Percentiles rank a stretch among this genome's conserved stretches.
Evolutionary conservation across 495 filamentous ascomycete species (phyloP).

Genomic region (Penicillium desertorum): DNA sequence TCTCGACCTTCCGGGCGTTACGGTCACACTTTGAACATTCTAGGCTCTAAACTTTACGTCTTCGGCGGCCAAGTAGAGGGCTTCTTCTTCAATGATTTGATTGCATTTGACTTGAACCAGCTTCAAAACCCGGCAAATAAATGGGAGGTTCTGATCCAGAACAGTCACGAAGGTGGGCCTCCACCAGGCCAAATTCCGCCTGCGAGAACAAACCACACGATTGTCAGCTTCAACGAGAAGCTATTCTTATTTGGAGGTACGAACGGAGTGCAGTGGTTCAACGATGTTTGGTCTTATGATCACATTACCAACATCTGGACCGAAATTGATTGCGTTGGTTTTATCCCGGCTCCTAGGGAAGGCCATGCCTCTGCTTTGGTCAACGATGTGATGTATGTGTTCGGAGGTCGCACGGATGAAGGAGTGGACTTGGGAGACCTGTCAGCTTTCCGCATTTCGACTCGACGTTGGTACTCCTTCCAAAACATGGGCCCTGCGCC

Average conservation of each 20-base stretch:
- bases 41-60: slow-evolving; percentile 94
- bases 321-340: slow-evolving; percentile 92
- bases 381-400: slow-evolving; percentile 98
- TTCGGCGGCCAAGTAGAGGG: slow-evolving; percentile 98
- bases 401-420: slow-evolving; percentile 93
- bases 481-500: slow-evolving; percentile 99
- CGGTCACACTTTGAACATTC: slow-evolving; percentile 92
- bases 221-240: slow-evolving; percentile 89
- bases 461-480: slow-evolving; percentile 96
- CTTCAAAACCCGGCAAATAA: slow-evolving; percentile 82
- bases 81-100: slow-evolving; percentile 96
- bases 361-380: slow-evolving; percentile 93
- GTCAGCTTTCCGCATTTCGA: slow-evolving; percentile 90
- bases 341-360: slow-evolving; percentile 90
- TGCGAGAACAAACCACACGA: slow-evolving; percentile 90
- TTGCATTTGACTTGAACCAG: slow-evolving; percentile 94
- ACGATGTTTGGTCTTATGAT: slow-evolving; percentile 97
- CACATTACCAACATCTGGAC: slow-evolving; percentile 74
- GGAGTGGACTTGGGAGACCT: slow-evolving; percentile 90
- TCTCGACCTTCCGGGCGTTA: slow-evolving; percentile 86
- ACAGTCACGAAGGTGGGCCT: slow-evolving; percentile 66
- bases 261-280: slow-evolving; percentile 93
- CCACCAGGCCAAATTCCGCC: slow-evolving; percentile 73
- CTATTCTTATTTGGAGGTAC: slow-evolving; percentile 98
- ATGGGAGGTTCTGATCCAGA: slow-evolving; percentile 88